These are phyloP conservation scores for Citrus trifoliata DNA, from an alignment of 345 rosid genomes.

Conservation along the genomic window DNA sequence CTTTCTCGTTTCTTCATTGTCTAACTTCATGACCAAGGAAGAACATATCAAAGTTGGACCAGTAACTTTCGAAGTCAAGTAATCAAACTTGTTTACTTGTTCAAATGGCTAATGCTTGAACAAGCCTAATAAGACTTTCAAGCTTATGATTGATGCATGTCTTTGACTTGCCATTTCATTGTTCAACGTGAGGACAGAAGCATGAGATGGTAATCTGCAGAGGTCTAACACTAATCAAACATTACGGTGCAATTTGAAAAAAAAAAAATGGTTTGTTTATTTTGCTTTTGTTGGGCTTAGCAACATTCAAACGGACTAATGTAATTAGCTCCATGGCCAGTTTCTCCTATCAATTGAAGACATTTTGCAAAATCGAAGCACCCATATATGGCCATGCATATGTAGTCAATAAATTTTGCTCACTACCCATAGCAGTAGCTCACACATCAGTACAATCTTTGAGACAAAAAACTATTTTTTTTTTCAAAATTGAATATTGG, in stretches of 20 bases:
- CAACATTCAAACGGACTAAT: neutral
- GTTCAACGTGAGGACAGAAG: neutral
- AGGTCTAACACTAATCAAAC: too few species aligned
- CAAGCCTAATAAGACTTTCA: neutral
- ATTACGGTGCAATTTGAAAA: too few species aligned
- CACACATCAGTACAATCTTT: neutral
- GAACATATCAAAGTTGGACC: neutral
- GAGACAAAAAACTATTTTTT: neutral
- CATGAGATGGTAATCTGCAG: neutral
- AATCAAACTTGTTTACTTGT: neutral
- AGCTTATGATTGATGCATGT: neutral
- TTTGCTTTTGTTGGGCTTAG: neutral
- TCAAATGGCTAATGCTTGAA: neutral
- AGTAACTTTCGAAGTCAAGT: neutral
- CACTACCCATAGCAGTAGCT: neutral
- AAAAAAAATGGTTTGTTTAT: too few species aligned
- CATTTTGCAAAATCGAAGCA: neutral
- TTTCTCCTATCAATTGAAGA: neutral
- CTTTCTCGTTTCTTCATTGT: too few species aligned
- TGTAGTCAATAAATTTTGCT: neutral
- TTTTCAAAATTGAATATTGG: conserved; percentile 2
- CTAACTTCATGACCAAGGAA: neutral
- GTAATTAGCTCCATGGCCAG: neutral
- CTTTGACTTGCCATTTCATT: neutral
- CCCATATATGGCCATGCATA: neutral